These are phyloP conservation scores for Trypanosoma cruzi DNA, from an alignment of 208 protist species.

Conservation along the genomic window DNA sequence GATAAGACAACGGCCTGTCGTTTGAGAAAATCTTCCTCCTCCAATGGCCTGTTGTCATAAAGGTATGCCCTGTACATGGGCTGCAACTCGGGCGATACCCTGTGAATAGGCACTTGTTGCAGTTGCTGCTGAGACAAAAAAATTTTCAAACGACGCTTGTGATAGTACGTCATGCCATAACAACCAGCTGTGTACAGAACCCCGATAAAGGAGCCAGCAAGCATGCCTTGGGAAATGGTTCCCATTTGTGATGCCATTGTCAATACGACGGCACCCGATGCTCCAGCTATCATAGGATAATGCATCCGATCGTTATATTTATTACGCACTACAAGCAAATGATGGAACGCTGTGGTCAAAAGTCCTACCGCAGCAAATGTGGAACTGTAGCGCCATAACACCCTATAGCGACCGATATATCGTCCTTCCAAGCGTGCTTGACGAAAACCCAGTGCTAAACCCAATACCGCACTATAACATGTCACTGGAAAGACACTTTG, in stretches of 20 bases:
- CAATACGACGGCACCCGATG: constrained; percentile 45
- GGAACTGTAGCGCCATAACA: constrained; percentile 85
- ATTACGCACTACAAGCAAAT: constrained; percentile 78
- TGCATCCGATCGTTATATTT: constrained; percentile 78
- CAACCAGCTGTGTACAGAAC: constrained; percentile 73
- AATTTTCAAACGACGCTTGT: constrained; percentile 53
- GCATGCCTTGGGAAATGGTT: constrained; percentile 62
- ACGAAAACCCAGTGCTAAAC: constrained; percentile 70
- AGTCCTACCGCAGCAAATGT: constrained; percentile 75
- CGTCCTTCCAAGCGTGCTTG: constrained; percentile 75
- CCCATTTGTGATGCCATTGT: constrained; percentile 73
- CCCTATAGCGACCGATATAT: constrained; percentile 74
- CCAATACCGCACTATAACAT: constrained; percentile 58
- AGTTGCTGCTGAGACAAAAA: constrained; percentile 81
- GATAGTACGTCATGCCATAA: constrained; percentile 79
- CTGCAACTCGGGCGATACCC: constrained; percentile 84
- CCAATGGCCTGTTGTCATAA: constrained; percentile 79
- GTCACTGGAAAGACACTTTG: constrained; percentile 82
- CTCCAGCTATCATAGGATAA: constrained; percentile 74
- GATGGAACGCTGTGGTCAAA: constrained; percentile 72
- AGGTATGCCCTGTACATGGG: constrained; percentile 84
- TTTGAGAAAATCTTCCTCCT: constrained; percentile 52
- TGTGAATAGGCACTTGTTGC: constrained; percentile 80
- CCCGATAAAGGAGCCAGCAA: constrained; percentile 71
- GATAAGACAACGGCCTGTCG: constrained; percentile 61